A percentile compares a stretch with the other conserved stretches of the same genome.
Evolutionary conservation across 192 early-diverging fungal species (phyloP).

Genomic region (Linnemannia hyalina): DNA sequence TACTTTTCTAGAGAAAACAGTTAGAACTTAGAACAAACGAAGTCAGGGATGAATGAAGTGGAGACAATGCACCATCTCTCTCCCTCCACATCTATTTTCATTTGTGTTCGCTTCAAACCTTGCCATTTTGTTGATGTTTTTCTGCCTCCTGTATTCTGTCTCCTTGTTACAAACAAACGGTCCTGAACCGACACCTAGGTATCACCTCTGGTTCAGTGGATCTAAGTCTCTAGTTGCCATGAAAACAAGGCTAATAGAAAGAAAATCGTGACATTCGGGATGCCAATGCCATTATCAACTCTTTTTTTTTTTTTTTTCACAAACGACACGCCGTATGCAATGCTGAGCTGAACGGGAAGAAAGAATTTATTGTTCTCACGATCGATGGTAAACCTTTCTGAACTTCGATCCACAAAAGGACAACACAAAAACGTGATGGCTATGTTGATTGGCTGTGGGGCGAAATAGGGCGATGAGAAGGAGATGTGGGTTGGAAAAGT

Average conservation of each 20-base stretch:
- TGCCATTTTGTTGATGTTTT: neutral
- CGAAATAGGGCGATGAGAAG: neutral
- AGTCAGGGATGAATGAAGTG: neutral
- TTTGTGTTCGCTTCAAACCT: neutral
- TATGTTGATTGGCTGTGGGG: neutral
- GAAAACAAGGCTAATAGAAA: no score
- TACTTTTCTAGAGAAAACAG: neutral
- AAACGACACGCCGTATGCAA: no score
- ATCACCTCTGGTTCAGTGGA: neutral
- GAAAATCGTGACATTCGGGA: neutral
- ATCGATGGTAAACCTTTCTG: neutral
- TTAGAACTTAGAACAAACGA: no score
- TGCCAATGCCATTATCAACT: neutral
- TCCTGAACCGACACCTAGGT: neutral
- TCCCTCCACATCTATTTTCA: slow-evolving; percentile 1
- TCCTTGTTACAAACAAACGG: neutral
- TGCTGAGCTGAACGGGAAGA: neutral
- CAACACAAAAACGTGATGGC: neutral
- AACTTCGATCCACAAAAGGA: neutral
- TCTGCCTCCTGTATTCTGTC: neutral
- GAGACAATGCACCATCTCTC: neutral
- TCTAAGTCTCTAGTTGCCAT: no score
- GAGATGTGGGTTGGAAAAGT: no score
- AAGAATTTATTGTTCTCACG: neutral
- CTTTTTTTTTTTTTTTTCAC: neutral